Percentiles rank a stretch among this genome's conserved stretches.
These are phyloP conservation scores for Cucumis melo DNA, from an alignment of 306 rosid genomes.

Conservation along the genomic window DNA sequence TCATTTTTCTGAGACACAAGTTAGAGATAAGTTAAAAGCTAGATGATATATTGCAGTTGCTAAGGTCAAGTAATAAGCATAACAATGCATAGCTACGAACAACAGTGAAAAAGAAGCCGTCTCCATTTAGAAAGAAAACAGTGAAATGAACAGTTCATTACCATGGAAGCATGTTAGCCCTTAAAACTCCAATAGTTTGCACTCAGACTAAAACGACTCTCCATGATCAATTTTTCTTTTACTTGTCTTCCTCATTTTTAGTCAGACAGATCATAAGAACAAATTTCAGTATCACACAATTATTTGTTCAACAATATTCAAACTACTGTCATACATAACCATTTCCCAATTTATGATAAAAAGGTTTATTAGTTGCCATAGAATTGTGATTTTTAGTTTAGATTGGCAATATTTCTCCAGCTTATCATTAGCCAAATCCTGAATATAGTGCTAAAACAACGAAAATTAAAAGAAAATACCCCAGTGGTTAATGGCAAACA, in stretches of 20 bases:
- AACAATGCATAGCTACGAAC: neutral
- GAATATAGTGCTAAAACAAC: neutral
- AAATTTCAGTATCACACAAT: neutral
- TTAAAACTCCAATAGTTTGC: neutral
- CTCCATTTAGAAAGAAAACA: too few species aligned
- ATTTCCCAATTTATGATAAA: neutral
- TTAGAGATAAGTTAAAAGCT: constrained; percentile 12
- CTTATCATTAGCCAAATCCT: neutral
- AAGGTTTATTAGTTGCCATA: neutral
- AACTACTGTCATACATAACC: neutral
- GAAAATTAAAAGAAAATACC: constrained; percentile 27
- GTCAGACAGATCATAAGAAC: neutral
- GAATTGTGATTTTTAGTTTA: neutral
- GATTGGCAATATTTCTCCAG: neutral
- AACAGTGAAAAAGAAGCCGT: too few species aligned
- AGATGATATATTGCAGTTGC: neutral
- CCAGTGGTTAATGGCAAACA: constrained; percentile 58
- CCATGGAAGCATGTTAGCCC: neutral
- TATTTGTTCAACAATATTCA: neutral
- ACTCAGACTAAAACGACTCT: neutral
- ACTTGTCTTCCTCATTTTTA: neutral
- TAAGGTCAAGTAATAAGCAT: neutral
- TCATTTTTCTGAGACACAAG: constrained; percentile 58
- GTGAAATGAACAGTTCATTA: neutral
- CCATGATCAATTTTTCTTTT: neutral